Evolutionary conservation across 176 grass and related monocot genomes (phyloP).

Genomic region (Thinopyrum elongatum): DNA sequence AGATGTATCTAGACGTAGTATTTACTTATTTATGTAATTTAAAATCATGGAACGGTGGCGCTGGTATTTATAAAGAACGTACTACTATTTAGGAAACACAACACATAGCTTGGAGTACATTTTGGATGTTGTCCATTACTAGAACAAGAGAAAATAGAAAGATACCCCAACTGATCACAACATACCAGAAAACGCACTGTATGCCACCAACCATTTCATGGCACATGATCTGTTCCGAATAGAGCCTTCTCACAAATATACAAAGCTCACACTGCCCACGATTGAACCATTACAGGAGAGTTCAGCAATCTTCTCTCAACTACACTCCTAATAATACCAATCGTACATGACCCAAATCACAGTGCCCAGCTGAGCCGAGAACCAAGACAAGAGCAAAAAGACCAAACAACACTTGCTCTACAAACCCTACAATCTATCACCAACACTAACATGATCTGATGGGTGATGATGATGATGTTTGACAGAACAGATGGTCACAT

Average conservation of each 20-base stretch:
- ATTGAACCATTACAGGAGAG: neutral
- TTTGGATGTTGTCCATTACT: neutral
- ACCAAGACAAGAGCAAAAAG: neutral
- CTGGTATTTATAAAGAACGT: too few relatives aligned
- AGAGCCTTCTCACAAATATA: neutral
- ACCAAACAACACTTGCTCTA: neutral
- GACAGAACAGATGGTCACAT: constrained; percentile 1
- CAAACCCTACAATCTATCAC: constrained; percentile 6
- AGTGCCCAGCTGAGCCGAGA: neutral
- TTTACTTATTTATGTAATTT: neutral
- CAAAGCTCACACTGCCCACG: constrained; percentile 16
- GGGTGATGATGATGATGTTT: neutral
- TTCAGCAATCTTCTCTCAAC: neutral
- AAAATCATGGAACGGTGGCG: neutral
- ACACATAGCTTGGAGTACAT: neutral
- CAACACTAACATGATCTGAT: neutral
- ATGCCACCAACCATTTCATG: neutral
- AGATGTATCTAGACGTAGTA: neutral
- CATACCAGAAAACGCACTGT: neutral
- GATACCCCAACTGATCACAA: neutral
- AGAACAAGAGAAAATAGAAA: neutral
- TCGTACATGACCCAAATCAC: neutral
- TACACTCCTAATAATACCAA: neutral
- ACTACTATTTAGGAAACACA: neutral
- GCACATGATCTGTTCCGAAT: constrained; percentile 4